Conservation (phyloP, 169 alveolate species). For the Theileria equi region DNA sequence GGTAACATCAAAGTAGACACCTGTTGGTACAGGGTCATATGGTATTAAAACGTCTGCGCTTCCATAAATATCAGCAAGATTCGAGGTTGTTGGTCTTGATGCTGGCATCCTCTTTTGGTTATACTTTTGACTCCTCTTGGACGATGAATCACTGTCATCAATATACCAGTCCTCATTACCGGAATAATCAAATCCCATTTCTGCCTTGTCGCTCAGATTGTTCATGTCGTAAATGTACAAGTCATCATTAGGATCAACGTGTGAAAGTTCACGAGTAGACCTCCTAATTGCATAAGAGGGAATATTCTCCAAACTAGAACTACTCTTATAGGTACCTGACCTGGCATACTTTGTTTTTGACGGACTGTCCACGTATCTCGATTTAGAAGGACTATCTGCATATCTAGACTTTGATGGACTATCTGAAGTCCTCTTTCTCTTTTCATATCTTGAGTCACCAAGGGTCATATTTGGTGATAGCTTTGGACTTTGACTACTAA, state of each 20-base stretch:
- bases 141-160: conserved; percentile 47
- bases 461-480: conserved; percentile 26
- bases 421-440: conserved; percentile 7
- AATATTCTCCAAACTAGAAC: not conserved
- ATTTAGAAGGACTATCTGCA: too few relatives aligned
- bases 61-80: conserved; percentile 53
- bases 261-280: conserved; percentile 8
- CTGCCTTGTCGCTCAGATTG: conserved; percentile 32
- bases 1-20: conserved; percentile 84
- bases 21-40: conserved; percentile 83
- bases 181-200: not conserved
- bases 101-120: conserved; percentile 42
- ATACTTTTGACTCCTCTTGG: conserved; percentile 36
- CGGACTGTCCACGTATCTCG: too few relatives aligned
- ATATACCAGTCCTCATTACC: conserved; percentile 41
- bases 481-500: conserved; percentile 4
- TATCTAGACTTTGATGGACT: too few relatives aligned
- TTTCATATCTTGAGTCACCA: too few relatives aligned
- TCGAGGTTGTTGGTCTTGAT: conserved; percentile 11
- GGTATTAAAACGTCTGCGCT: conserved; percentile 70
- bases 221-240: conserved; percentile 38
- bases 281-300: not conserved
- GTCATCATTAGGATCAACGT: conserved; percentile 4
- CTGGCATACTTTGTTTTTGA: too few relatives aligned
- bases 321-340: too few relatives aligned